Base-by-base conservation (phyloP, 2,329 filamentous ascomycete genomes). In the Phialophora expanda region DNA sequence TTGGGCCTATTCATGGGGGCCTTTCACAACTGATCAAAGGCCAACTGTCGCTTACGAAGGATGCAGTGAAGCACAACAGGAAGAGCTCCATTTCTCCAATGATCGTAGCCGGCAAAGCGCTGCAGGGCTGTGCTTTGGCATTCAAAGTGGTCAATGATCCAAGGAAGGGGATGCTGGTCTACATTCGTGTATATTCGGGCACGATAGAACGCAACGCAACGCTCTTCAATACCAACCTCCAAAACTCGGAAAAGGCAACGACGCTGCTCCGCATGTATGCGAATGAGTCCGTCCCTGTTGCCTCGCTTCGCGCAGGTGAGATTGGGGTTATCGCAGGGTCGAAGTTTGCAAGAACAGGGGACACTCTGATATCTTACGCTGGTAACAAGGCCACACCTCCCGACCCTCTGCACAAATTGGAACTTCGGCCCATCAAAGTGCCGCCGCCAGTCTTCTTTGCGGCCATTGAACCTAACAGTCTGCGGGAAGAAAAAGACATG, bases 91-190 rank as follows among this genome's bases (percentile, higher is more conserved):
- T 26, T 2, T 22, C 20, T 5, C 11, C 75, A 12, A 67, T 76
- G 7, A 74, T 74, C 1, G 78, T 8, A 80, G 70, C 78, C 12
- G 76, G 85, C n/a, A 78, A 83, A 28, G 91, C 90, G 17, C 86
- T 98, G 1, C 82, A 87, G 70, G 85, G 85, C 34, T 91, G 89
- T 71, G 88, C 88, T 1, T 77, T 91, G 26, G 89, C 89, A 7
- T 99, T 98, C 85, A 99, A 99, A 78, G 95, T 98, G 5, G 92
- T 95, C 69, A 90, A 94, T 70, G 94, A 98, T 74, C 82, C 90
- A 8, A 90, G 90, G 69, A 89, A 93, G 64, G 95, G 95, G 20
- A 89, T 96, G 61, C 84, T 98, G 66, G 93, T 96, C 68, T 98
- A 96, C 74, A 89, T 98, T 9, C 88, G 95, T 48, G 92, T 97